These are phyloP conservation scores for Termitomyces sp. DNA, from an alignment of 768 basidiomycete species.

Conservation along the genomic window DNA sequence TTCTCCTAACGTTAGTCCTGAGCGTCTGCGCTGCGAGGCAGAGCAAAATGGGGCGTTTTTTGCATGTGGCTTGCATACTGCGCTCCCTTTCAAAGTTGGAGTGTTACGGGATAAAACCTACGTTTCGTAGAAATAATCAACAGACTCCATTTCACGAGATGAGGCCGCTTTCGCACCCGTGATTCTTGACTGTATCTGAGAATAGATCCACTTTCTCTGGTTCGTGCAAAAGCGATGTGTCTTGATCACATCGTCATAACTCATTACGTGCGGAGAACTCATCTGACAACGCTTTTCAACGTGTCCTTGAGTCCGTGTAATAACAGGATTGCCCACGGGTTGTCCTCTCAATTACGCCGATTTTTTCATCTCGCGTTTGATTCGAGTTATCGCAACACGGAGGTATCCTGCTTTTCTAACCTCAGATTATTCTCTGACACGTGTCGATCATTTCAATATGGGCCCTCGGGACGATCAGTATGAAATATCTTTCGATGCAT, in stretches of 20 bases:
- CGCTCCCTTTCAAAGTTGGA: neutral
- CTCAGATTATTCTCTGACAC: neutral
- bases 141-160: neutral
- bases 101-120: neutral
- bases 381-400: neutral
- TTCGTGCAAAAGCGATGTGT: neutral
- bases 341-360: neutral
- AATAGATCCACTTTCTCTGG: neutral
- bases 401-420: neutral
- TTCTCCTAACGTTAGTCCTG: neutral
- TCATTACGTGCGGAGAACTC: neutral
- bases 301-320: neutral
- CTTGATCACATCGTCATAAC: neutral
- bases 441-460: no score
- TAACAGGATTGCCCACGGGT: neutral
- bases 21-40: no score
- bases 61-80: neutral
- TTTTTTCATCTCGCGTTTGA: neutral
- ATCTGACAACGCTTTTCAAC: neutral
- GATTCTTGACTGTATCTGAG: neutral
- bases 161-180: neutral
- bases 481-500: no score
- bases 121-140: neutral
- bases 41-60: neutral
- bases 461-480: neutral